Base-by-base conservation (phyloP, 306 rosid species). In the Elaeagnus macrophylla region DNA sequence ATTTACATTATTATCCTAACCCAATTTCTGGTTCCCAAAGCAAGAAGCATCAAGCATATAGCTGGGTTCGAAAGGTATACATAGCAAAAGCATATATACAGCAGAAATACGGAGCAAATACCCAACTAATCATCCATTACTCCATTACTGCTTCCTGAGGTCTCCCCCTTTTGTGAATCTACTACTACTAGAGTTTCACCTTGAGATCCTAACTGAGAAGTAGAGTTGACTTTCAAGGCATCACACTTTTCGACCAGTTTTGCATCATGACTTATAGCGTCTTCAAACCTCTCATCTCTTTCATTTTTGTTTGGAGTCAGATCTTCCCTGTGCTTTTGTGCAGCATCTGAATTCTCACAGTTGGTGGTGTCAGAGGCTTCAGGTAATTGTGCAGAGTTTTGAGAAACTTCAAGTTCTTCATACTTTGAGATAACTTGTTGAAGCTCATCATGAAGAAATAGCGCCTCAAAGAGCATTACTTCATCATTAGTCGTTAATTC, bases 391-490 rank as follows among this genome's bases (percentile, higher is more conserved):
- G 36, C 78, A 3, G 77, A 50, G 0, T 60, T 46, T 62, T 68
- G 78, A 67, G 74, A 66, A 68, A 68, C 75, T 72, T 80, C 91
- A 81, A 76, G 65, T 68, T 76, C 77, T 65, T 80, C 83, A 20
- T 76, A 80, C 68, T 78, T 83, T 51, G 83, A 80, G 66, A 86
- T 63, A 20, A 86, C 60, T 48, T 71, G 85, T 52, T 80, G 83
- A 65, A 86, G 82, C 66, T 86, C 95, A 65, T 86, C 95, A 51
- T 86, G 79, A 53, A 86, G 86, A 77, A 76, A 69, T 50, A 86
- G 67, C 62, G 93, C 91, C 78, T 86, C 95, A 62, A 83, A 78
- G 53, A 86, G 88, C 65, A 78, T 78, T 56, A 52, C 83, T 71
- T 86, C 95, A 55, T 86, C 91, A 44, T 83, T 60, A 18, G 76